phyloP scores from a whole-genome alignment of 140 eudicot genomes.

The Oenanthe javanica region DNA sequence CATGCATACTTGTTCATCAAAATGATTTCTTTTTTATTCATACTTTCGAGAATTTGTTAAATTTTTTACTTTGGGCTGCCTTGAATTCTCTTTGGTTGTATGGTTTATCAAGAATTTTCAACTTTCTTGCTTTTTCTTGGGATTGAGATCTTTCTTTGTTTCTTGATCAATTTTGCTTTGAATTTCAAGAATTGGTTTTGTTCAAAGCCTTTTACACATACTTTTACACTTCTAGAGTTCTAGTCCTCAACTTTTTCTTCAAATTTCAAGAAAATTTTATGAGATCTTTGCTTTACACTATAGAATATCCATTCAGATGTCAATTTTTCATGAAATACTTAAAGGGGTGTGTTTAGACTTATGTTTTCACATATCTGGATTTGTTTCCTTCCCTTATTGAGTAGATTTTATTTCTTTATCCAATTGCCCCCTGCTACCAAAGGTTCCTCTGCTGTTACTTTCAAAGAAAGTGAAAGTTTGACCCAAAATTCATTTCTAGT shows the following conservation, averaged over 20 bases:
- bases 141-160: not conserved
- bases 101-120: constrained; percentile 5
- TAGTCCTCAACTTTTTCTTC: not conserved
- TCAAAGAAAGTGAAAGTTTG: constrained; percentile 62
- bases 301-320: not conserved
- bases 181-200: not conserved
- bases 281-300: not conserved
- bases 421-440: constrained; percentile 23
- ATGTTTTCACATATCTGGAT: constrained; percentile 8
- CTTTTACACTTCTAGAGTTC: not conserved
- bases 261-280: constrained; percentile 1
- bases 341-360: constrained; percentile 11
- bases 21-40: not conserved
- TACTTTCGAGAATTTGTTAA: not conserved
- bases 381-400: constrained; percentile 27
- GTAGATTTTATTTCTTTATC: constrained; percentile 19
- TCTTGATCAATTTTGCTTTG: not conserved
- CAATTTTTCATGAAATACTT: not conserved
- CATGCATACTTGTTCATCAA: not conserved
- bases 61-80: not conserved
- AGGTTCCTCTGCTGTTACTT: constrained; percentile 62
- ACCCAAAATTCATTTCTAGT: constrained; percentile 38
- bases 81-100: not conserved
- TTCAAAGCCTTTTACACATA: not conserved
- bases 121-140: not conserved